Evolutionary conservation across 208 protist species (phyloP), one percentile per base, ranked within the genome.

Genomic region (Trypanosoma theileri): DNA sequence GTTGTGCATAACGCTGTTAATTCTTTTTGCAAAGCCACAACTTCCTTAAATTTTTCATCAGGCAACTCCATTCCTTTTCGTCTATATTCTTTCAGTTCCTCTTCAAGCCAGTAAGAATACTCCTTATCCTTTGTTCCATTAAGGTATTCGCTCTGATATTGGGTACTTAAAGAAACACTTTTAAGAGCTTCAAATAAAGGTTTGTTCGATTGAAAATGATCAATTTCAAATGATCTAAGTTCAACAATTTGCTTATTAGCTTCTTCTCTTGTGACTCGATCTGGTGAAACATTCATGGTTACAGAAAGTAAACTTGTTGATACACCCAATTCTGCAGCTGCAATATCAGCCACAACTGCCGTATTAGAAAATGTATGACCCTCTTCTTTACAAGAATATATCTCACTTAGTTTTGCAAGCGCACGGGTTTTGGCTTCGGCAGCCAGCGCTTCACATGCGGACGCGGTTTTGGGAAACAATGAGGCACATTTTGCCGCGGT

Each of bases 11-110:
- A 67, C 12, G 73, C 51, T n/a, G 78, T 55, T 0, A 93, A 63
- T 35, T 91, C 84, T 75, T 92, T 90, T 73, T 92, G 79, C 19
- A 93, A 73, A 26, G 77, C 65, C 53, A 88, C 66, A 52, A 88
- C 86, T 44, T 83, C 61, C 58, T 82, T 59, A 64, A 93, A 91
- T 44, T 83, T 65, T 17, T 54, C 74, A 28, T 88, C 80, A 13
- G 85, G 78, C 45, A 93, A 79, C 35, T 89, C 84, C 81, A 93
- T 81, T 59, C 87, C 87, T 58, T 75, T 84, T 72, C 84, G 73
- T 58, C 70, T 56, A 66, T 81, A 95, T 55, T 85, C 75, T 16
- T 64, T 75, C 31, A 95, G 70, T 69, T 84, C 44, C 46, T 92
- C 87, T 24, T 83, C 52, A 50, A 93, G 59, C 77, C 85, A 95